Conservation (phyloP, 768 basidiomycete genomes). For the Naganishia onofrii region DNA sequence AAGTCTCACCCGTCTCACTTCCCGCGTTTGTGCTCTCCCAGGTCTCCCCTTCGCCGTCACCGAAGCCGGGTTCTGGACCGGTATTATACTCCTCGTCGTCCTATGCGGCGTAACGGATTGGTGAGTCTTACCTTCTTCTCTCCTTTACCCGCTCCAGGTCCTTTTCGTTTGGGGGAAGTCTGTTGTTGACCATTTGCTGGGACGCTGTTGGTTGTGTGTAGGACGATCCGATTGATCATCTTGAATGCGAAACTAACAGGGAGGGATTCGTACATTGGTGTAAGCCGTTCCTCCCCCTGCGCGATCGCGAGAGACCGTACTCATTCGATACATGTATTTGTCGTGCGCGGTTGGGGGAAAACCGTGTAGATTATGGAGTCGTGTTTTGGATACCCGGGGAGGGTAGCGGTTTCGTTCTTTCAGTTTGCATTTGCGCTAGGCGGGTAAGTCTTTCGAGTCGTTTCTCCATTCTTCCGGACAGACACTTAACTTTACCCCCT, state of each 20-base stretch:
- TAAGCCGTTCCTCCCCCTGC: slow-evolving; percentile 29
- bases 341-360: slow-evolving; percentile 11
- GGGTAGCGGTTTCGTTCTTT: slow-evolving; percentile 91
- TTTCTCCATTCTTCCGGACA: no score
- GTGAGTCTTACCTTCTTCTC: slow-evolving; percentile 22
- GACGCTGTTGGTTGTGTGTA: slow-evolving; percentile 56
- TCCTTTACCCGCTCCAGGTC: no score
- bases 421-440: slow-evolving; percentile 98
- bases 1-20: neutral
- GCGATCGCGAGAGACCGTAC: no score
- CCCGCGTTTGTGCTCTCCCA: slow-evolving; percentile 40
- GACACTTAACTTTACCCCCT: no score
- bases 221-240: slow-evolving; percentile 96
- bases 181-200: neutral
- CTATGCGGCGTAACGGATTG: slow-evolving; percentile 73
- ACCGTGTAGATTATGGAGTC: slow-evolving; percentile 75
- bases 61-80: slow-evolving; percentile 90
- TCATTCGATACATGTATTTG: no score
- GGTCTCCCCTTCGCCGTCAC: slow-evolving; percentile 90
- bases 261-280: slow-evolving; percentile 77
- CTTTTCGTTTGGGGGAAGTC: no score
- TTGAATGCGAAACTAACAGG: slow-evolving; percentile 94
- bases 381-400: slow-evolving; percentile 86
- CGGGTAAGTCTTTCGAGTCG: slow-evolving; percentile 53
- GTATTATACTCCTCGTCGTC: slow-evolving; percentile 73